Evolutionary conservation across 768 basidiomycete genomes (phyloP), one percentile per base, ranked within the genome.

Genomic region (Pleurotus salmoneostramineus): DNA sequence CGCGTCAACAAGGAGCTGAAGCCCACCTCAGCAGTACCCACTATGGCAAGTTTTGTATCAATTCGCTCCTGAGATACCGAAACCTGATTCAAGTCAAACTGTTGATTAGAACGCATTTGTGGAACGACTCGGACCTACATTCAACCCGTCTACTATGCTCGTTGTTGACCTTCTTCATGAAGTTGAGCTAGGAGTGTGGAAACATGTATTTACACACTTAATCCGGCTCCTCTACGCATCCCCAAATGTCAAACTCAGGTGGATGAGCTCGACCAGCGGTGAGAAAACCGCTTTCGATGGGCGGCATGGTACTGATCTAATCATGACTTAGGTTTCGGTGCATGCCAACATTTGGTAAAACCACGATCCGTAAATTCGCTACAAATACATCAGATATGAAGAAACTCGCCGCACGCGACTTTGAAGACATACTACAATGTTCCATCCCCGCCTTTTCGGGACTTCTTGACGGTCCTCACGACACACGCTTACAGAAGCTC

Each of bases 401-500:
- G 45, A 63, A 71, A 32, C 17, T 48, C 4, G 17, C 47, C 4
- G 47, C 12, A 4, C 4, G 47, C 6, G 47, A 48, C 11, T 75
- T 68, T 21, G 69, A 73, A 45, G 71, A 75, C 17, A 49, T 72
- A 0, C 61, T 74, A 0, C 70, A 71, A 62, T 71, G 69, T 54
- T 63, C 69, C 0, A 67, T 75, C 3, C 74, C 74, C 0, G 67
- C 60, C 0, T 72, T 74, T 17, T 67, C 74, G 3, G 73, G 69
- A 1, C 64, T 76, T 0, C 61, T 76, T 0, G 67, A 63, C 0
- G 45, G 59, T 1, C 48, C 50, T 0, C 63, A 74, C 27, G 62
- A 72, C n/a, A 2, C 50, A 1, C 55, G 59, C 3, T 57, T 74
- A 1, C 57, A 63, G 4, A 61, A 68, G 17, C 56, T 75, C 1